Evolutionary conservation across 306 rosid genomes (phyloP), one percentile per base, ranked within the genome.

Genomic region (Prunus fruticosa): DNA sequence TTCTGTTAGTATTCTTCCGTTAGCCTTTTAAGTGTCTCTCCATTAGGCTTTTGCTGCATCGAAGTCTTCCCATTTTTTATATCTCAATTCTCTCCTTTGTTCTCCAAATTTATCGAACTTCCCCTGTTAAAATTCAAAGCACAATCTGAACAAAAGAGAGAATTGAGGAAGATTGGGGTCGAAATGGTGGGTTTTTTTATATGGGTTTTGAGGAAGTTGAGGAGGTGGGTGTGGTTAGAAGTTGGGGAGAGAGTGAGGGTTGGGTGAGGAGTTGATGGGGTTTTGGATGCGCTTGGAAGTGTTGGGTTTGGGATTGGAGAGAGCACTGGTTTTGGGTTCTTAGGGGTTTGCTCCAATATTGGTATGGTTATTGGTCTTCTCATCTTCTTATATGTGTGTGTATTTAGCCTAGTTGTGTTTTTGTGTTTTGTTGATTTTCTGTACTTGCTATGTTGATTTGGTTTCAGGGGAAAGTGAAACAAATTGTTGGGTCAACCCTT

Each of bases 401-500:
- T 46, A 19, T 16, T 9, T 51, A 6, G 46, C 46, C 43, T 3
- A 49, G 15, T 23, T 23, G 9, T 19, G 22, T 45, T 53, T 41
- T 52, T 27, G 28, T 27, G 28, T 27, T 27, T 27, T 27, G 54
- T 13, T 45, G 43, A 18, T 15, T 66, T 38, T 52, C 0, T 81
- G 41, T 47, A 19, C 6, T 22, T 27, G 57, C 53, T 28, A 25
- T 52, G 68, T 14, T 57, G 45, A 10, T 22, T 53, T 82, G 32
- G 71, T 65, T 65, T 27, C 75, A 95, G 97, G 99, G 97, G 57
- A 95, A 87, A 77, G 99, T 92, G 80, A 92, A 91, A 67, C 98
- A 95, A 74, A 91, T 95, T 72, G 98, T 92, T 70, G 98, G 99
- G 69, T 95, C 99, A 1, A 95, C 97, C 62, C 91, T 92, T 72